A percentile compares a stretch with the other conserved stretches of the same genome.
phyloP scores from a whole-genome alignment of 73 alveolate genomes.

The Halteria grandinella region DNA sequence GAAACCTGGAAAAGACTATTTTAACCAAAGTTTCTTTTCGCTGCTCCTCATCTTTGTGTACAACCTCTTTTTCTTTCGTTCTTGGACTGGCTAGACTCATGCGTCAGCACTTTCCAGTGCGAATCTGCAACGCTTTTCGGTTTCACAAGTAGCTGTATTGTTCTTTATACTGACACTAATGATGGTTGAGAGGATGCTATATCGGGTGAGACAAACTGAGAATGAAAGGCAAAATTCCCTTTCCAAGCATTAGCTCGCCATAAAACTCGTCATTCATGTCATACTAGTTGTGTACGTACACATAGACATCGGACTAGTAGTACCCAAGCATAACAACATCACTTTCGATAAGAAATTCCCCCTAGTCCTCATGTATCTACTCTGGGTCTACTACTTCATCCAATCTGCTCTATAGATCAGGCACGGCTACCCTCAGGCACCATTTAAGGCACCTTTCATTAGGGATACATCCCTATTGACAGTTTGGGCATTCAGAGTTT shows the following conservation, averaged over 20 bases:
- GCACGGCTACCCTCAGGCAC: slow-evolving; percentile 49
- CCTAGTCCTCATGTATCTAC: slow-evolving; percentile 13
- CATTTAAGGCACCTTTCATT: slow-evolving; percentile 44
- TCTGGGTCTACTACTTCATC: slow-evolving; percentile 40
- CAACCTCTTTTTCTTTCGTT: slow-evolving; percentile 64
- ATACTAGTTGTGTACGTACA: slow-evolving; percentile 21
- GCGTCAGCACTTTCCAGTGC: slow-evolving; percentile 55
- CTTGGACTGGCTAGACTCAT: slow-evolving; percentile 64
- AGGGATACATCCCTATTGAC: slow-evolving; percentile 19
- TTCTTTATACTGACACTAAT: slow-evolving; percentile 57
- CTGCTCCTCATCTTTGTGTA: slow-evolving; percentile 59
- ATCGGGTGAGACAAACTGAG: slow-evolving; percentile 51
- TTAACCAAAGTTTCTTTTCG: slow-evolving; percentile 58
- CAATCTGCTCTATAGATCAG: slow-evolving; percentile 50
- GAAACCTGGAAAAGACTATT: slow-evolving; percentile 74
- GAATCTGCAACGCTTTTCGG: slow-evolving; percentile 62
- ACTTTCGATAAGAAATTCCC: slow-evolving; percentile 9
- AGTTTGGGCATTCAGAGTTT: slow-evolving; percentile 37
- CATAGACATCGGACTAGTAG: slow-evolving; percentile 1
- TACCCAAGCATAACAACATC: not conserved
- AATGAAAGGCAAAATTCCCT: not conserved
- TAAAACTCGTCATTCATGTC: slow-evolving; percentile 13
- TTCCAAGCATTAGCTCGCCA: slow-evolving; percentile 23
- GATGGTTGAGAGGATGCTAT: slow-evolving; percentile 69
- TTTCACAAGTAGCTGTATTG: slow-evolving; percentile 46